Conservation (phyloP, 163 green algal genomes). For the Chlorella variabilis region DNA sequence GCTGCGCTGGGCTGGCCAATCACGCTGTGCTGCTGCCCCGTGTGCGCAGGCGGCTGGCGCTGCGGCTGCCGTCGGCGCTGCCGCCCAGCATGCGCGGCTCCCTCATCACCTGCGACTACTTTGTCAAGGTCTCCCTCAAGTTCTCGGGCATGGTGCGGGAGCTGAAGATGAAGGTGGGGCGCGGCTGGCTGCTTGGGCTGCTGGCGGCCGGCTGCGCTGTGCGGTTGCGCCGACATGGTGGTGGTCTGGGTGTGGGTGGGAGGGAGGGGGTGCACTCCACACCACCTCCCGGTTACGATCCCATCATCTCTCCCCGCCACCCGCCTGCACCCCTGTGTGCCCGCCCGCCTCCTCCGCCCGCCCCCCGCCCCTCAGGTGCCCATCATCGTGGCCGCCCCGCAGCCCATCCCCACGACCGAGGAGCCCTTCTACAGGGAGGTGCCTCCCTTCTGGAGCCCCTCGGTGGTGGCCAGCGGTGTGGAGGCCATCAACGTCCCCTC, state of each 20-base stretch:
- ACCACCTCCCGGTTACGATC: no score
- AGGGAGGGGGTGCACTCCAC: no score
- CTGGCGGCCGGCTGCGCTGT: neutral
- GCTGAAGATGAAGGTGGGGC: slow-evolving; percentile 14
- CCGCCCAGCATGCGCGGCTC: slow-evolving; percentile 17
- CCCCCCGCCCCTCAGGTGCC: slow-evolving; percentile 25
- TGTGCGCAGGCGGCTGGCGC: slow-evolving; percentile 7
- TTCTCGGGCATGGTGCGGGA: neutral
- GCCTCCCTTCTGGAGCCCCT: slow-evolving; percentile 12
- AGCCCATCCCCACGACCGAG: neutral
- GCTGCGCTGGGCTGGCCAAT: neutral
- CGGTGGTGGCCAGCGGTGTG: neutral
- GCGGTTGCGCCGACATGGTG: no score
- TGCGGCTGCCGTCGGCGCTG: slow-evolving; percentile 15
- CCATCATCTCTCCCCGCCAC: no score
- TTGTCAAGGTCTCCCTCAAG: slow-evolving; percentile 9
- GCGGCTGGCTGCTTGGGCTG: neutral
- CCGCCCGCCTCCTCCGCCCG: no score
- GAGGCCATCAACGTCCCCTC: slow-evolving; percentile 8
- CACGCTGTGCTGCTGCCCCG: no score
- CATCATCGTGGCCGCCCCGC: slow-evolving; percentile 3
- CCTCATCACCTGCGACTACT: slow-evolving; percentile 27
- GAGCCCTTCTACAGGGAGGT: slow-evolving; percentile 8
- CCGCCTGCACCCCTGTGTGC: no score
- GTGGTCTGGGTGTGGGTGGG: no score